Conservation (phyloP, 345 rosid species). For the Populus pruinosa region DNA sequence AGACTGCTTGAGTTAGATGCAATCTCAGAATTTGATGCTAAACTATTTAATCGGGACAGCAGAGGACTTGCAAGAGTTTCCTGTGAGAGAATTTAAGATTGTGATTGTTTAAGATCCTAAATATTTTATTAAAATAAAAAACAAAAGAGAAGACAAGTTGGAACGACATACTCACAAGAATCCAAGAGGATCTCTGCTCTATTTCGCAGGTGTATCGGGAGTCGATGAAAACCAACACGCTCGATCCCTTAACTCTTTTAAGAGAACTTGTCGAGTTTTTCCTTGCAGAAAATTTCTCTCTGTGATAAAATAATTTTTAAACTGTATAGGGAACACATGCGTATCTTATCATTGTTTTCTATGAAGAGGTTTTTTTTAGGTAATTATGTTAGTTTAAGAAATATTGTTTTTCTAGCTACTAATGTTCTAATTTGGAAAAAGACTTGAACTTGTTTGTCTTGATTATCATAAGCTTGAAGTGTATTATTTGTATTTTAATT, state of each 20-base stretch:
- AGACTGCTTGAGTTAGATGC: not conserved
- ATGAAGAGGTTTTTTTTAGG: no score
- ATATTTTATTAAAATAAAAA: no score
- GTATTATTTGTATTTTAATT: not conserved
- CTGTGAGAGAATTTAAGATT: not conserved
- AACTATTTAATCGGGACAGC: not conserved
- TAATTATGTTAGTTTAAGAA: no score
- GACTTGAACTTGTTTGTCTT: not conserved
- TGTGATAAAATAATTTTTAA: no score
- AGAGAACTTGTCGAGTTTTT: not conserved
- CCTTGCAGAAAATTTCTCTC: no score
- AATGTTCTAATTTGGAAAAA: no score
- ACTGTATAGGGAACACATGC: no score
- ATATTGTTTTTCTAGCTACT: no score
- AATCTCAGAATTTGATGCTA: not conserved
- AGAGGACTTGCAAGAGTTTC: not conserved
- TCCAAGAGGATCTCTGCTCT: not conserved
- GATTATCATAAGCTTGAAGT: not conserved
- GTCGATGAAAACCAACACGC: not conserved
- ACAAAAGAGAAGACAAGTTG: not conserved
- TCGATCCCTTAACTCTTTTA: not conserved
- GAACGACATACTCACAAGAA: not conserved
- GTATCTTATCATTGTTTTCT: no score
- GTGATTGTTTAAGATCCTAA: not conserved
- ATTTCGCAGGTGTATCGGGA: not conserved